Base-by-base conservation (phyloP, 2,329 filamentous ascomycete species). In the Plenodomus biglobosus region DNA sequence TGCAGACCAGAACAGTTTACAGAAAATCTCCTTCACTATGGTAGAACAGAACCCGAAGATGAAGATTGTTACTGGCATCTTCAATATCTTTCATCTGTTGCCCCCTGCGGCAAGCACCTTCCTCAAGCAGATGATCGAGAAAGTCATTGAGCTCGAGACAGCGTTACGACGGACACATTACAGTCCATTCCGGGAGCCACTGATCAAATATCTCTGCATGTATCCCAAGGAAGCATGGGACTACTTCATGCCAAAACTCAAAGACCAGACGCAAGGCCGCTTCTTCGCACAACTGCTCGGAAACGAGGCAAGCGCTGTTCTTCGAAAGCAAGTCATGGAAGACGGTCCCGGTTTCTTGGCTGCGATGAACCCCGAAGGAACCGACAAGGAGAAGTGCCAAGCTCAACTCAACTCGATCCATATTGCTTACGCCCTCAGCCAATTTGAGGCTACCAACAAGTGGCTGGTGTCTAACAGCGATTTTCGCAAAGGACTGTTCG, bases 11-110 rank as follows among this genome's bases (percentile, higher is more conserved):
- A 80, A 78, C 42, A 81, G 85, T 13, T 76, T 97, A 58, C 92
- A 97, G 69, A 90, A 92, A 64, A 89, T 94, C 1, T 96, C 92
- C 0, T 99, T 99, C 71, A 92, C 87, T 1, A 86, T 96, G 58
- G 90, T 97, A 50, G 95, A 99, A 70, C 92, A 97, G 67, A 88
- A 94, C 60, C 82, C 84, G 13, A 86, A 90, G 59, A 96, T 99
- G 87, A 95, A 94, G 74, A 88, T 97, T 39, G 90, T 97, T 32
- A 88, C 91, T 2, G 90, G 92, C 0, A 95, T 97, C 44, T 87
- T 99, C 70, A 94, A 96, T 66, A 92, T 99, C 47, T 99, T 99
- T 71, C 92, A 97, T 68, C 80, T 99, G n/a, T 79, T 99, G 3
- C 94, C 95, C 0, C 82, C 90, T 0, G 90, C 90, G 8, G 95